These are phyloP conservation scores for Diplodia intermedia DNA, from an alignment of 2,329 filamentous ascomycete genomes.

Conservation along the genomic window DNA sequence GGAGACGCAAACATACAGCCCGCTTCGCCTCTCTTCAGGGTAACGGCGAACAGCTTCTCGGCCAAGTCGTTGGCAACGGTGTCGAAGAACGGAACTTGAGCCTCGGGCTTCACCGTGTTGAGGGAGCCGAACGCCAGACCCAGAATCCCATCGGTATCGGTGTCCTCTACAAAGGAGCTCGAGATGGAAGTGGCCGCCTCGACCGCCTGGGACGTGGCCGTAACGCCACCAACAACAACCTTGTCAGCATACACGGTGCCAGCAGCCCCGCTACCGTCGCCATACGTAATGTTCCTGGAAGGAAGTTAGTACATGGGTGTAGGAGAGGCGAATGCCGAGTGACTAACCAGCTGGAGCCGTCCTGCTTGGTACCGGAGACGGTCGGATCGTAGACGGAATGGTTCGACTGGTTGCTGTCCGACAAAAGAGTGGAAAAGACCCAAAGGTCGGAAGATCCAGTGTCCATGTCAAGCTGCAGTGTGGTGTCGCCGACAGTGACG, in stretches of 20 bases:
- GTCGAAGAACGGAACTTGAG: slow-evolving; percentile 67
- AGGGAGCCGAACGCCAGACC: slow-evolving; percentile 18
- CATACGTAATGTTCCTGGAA: slow-evolving; percentile 56
- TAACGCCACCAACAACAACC: slow-evolving; percentile 67
- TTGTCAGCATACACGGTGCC: slow-evolving; percentile 72
- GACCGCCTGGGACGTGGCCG: slow-evolving; percentile 67
- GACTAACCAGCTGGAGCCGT: slow-evolving; percentile 62
- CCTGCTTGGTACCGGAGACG: slow-evolving; percentile 53
- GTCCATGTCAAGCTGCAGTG: slow-evolving; percentile 72
- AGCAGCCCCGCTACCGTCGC: slow-evolving; percentile 67
- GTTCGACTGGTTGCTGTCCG: slow-evolving; percentile 57
- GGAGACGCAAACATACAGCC: slow-evolving; percentile 38
- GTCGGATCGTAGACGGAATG: slow-evolving; percentile 66
- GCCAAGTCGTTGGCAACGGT: slow-evolving; percentile 61
- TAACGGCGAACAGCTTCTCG: slow-evolving; percentile 63
- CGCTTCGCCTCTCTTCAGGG: slow-evolving; percentile 59
- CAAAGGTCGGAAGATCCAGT: slow-evolving; percentile 74
- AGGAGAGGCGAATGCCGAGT: too few species aligned
- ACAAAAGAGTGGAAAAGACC: slow-evolving; percentile 69
- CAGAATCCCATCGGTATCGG: slow-evolving; percentile 45
- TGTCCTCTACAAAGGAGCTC: slow-evolving; percentile 57
- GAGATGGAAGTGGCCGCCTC: slow-evolving; percentile 69
- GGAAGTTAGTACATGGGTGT: background rate
- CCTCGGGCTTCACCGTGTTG: slow-evolving; percentile 56
- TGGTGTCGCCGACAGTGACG: slow-evolving; percentile 68